Conservation (phyloP, 1,139 yeast species). For the Sugiyamaella xylanicola region DNA sequence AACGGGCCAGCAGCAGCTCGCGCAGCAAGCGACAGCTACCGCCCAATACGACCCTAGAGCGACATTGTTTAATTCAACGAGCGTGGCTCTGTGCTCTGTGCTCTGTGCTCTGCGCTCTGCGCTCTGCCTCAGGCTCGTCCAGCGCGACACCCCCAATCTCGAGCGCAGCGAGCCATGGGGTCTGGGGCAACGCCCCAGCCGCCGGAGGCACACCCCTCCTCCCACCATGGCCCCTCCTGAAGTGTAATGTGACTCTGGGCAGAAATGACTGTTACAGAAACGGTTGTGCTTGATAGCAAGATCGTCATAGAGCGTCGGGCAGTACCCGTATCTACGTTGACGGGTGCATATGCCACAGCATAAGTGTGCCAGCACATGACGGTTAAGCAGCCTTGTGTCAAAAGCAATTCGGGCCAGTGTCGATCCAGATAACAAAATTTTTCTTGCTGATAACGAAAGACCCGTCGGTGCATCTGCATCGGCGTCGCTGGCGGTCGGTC, state of each 20-base stretch:
- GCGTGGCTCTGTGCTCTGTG: too few species aligned
- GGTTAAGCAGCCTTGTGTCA: slow-evolving; percentile 13
- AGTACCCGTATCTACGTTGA: background rate
- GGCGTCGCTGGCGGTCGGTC: background rate
- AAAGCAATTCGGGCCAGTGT: slow-evolving; percentile 1
- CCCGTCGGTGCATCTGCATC: background rate
- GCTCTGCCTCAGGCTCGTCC: too few species aligned
- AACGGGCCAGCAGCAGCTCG: too few species aligned
- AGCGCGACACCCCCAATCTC: too few species aligned
- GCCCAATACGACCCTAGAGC: too few species aligned
- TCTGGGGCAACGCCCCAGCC: background rate
- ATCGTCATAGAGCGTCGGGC: background rate
- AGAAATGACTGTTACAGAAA: background rate
- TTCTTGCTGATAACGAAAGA: background rate
- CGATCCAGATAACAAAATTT: slow-evolving; percentile 6
- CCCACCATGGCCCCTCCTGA: background rate
- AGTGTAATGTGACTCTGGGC: slow-evolving; percentile 1
- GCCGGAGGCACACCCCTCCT: background rate
- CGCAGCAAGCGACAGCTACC: too few species aligned
- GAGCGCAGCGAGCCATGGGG: slow-evolving; percentile 8
- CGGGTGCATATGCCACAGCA: background rate
- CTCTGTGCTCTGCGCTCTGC: too few species aligned
- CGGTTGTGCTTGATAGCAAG: background rate
- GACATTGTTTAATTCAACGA: too few species aligned
- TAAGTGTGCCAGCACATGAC: background rate